Conservation (phyloP, 371 early-diverging fungal genomes). For the Mortierella sp. region DNA sequence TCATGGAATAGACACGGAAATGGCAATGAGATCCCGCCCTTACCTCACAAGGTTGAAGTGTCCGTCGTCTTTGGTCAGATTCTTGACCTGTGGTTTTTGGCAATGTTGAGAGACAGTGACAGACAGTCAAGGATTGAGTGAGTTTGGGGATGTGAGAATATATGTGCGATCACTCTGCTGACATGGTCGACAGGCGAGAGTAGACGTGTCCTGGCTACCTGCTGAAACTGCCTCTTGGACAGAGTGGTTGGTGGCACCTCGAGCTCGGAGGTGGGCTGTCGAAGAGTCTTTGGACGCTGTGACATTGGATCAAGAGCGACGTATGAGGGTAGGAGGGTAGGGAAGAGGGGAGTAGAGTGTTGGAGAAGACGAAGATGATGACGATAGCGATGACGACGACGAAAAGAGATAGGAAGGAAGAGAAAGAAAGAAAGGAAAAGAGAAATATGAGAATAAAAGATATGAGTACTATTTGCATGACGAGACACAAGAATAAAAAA, state of each 20-base stretch:
- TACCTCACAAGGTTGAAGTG: conserved; percentile 56
- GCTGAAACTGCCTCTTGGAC: conserved; percentile 49
- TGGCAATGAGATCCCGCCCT: background rate
- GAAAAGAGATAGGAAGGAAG: background rate
- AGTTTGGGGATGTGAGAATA: background rate
- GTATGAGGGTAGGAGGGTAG: background rate
- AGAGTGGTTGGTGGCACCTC: conserved; percentile 48
- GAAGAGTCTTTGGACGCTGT: conserved; percentile 42
- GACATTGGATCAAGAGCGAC: conserved; percentile 16
- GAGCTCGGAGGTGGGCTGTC: conserved; percentile 39
- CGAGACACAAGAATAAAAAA: background rate
- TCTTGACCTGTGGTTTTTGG: conserved; percentile 47
- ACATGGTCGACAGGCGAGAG: background rate
- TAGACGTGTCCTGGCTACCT: too few species aligned
- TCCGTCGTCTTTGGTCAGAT: conserved; percentile 52
- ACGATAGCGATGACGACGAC: too few species aligned
- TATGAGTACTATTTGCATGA: background rate
- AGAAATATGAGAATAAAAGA: background rate
- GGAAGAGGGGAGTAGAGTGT: background rate
- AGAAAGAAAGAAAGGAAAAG: background rate
- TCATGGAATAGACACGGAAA: conserved; percentile 18
- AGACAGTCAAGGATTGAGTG: background rate
- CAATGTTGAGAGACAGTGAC: background rate
- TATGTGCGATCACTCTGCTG: background rate
- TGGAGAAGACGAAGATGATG: too few species aligned